These are phyloP conservation scores for Mycena epipterygia DNA, from an alignment of 768 basidiomycete genomes.

Conservation along the genomic window DNA sequence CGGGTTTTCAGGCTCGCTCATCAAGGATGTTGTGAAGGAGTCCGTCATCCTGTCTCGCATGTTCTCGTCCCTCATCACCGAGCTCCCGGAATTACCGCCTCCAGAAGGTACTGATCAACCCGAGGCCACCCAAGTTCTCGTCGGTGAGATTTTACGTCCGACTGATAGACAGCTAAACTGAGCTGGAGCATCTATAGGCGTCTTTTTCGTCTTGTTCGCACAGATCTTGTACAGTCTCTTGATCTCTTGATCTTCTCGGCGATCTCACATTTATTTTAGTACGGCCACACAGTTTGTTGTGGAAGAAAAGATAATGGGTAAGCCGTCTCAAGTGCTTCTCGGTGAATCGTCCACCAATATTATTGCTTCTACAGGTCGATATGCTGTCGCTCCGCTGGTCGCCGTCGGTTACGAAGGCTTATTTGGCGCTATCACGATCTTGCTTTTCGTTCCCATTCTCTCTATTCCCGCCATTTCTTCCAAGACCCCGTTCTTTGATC, in stretches of 20 bases:
- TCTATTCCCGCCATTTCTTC: constrained; percentile 76
- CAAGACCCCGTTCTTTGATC: constrained; percentile 84
- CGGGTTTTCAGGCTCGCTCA: constrained; percentile 90
- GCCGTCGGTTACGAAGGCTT: constrained; percentile 97
- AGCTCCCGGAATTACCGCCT: constrained; percentile 47
- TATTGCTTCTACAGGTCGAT: constrained; percentile 61
- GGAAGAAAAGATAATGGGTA: constrained; percentile 95
- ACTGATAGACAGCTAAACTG: constrained; percentile 33
- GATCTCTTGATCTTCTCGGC: constrained; percentile 13
- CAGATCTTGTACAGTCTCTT: constrained; percentile 84
- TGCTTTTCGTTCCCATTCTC: constrained; percentile 85
- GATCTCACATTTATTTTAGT: constrained; percentile 54
- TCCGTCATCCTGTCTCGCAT: constrained; percentile 43
- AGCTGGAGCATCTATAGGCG: constrained; percentile 63
- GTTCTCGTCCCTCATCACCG: constrained; percentile 46
- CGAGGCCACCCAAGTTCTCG: constrained; percentile 77
- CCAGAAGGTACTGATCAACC: constrained; percentile 66
- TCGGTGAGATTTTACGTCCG: constrained; percentile 64
- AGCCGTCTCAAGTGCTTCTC: constrained; percentile 24
- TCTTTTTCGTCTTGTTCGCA: constrained; percentile 93
- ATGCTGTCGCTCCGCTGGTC: constrained; percentile 88
- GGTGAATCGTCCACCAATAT: background rate
- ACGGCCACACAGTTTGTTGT: constrained; percentile 94
- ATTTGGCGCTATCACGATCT: constrained; percentile 87
- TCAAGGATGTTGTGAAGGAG: constrained; percentile 79